Evolutionary conservation across 2,329 filamentous ascomycete genomes (phyloP).

Genomic region (Aureobasidium sp.): DNA sequence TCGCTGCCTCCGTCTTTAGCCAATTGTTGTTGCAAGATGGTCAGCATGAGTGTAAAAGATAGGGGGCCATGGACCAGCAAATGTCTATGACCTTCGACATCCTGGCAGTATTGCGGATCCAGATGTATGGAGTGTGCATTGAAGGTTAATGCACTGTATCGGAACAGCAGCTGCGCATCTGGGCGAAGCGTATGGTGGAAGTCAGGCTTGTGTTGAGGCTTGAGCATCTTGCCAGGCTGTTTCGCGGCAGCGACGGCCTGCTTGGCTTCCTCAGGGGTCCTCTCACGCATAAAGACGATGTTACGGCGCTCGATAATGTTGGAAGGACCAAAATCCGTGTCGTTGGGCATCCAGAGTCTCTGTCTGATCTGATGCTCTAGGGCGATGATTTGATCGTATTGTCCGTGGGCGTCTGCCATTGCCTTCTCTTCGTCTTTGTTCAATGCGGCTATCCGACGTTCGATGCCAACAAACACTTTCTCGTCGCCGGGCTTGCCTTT

Average conservation of each 20-base stretch:
- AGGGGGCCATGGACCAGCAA: slow-evolving; percentile 84
- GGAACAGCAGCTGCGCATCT: slow-evolving; percentile 67
- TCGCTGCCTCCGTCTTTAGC: slow-evolving; percentile 28
- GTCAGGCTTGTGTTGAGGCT: slow-evolving; percentile 44
- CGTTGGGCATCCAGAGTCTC: slow-evolving; percentile 39
- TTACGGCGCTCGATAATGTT: slow-evolving; percentile 52
- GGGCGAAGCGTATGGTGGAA: slow-evolving; percentile 58
- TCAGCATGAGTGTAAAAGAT: slow-evolving; percentile 68
- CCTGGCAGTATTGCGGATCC: slow-evolving; percentile 61
- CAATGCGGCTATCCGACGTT: slow-evolving; percentile 42
- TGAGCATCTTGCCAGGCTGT: slow-evolving; percentile 32
- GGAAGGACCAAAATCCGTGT: slow-evolving; percentile 37
- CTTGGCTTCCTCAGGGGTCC: slow-evolving; percentile 34
- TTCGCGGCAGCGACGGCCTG: slow-evolving; percentile 26
- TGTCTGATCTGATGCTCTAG: slow-evolving; percentile 31
- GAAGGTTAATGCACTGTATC: slow-evolving; percentile 84
- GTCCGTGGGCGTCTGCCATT: slow-evolving; percentile 23
- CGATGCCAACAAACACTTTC: slow-evolving; percentile 56
- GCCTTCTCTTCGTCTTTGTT: slow-evolving; percentile 26
- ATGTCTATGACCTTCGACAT: slow-evolving; percentile 66
- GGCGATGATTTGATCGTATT: background rate
- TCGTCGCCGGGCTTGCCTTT: slow-evolving; percentile 45
- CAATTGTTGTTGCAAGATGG: slow-evolving; percentile 55
- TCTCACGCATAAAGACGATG: slow-evolving; percentile 56
- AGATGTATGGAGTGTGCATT: slow-evolving; percentile 91